These are phyloP conservation scores for Dimargaris cristalligena DNA, from an alignment of 192 early-diverging fungal species.

Conservation along the genomic window DNA sequence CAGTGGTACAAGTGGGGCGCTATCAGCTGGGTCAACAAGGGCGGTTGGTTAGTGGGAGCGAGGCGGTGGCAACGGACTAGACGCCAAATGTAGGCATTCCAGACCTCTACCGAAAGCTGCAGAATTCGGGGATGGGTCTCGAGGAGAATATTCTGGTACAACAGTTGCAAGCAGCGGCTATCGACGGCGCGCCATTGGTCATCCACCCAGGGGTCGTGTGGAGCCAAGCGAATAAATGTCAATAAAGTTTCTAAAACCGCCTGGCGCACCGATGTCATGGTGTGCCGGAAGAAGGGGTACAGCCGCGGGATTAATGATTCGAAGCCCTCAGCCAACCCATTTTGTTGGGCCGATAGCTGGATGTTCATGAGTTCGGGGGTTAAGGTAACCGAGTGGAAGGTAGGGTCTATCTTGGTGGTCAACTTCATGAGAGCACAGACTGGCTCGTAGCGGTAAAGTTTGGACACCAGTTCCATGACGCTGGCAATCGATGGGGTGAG, in stretches of 20 bases:
- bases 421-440: constrained; percentile 17
- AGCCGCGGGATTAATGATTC: constrained; percentile 64
- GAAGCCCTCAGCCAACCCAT: constrained; percentile 11
- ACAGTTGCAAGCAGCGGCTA: constrained; percentile 48
- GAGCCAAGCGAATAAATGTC: constrained; percentile 36
- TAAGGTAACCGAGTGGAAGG: no score
- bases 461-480: constrained; percentile 83
- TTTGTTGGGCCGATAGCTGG: no score
- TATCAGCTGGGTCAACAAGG: constrained; percentile 10
- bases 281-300: constrained; percentile 90
- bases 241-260: constrained; percentile 66
- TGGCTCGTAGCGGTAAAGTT: constrained; percentile 37
- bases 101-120: constrained; percentile 39
- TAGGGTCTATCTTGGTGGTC: constrained; percentile 12
- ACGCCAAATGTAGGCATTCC: constrained; percentile 38
- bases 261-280: constrained; percentile 62
- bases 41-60: neutral
- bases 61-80: neutral
- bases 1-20: constrained; percentile 27
- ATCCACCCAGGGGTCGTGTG: constrained; percentile 22
- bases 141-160: constrained; percentile 85
- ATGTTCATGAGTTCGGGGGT: no score
- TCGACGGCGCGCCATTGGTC: constrained; percentile 30
- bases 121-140: constrained; percentile 45
- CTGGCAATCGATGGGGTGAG: constrained; percentile 78